Conservation (phyloP, 306 rosid genomes). For the Styphnolobium japonicum region DNA sequence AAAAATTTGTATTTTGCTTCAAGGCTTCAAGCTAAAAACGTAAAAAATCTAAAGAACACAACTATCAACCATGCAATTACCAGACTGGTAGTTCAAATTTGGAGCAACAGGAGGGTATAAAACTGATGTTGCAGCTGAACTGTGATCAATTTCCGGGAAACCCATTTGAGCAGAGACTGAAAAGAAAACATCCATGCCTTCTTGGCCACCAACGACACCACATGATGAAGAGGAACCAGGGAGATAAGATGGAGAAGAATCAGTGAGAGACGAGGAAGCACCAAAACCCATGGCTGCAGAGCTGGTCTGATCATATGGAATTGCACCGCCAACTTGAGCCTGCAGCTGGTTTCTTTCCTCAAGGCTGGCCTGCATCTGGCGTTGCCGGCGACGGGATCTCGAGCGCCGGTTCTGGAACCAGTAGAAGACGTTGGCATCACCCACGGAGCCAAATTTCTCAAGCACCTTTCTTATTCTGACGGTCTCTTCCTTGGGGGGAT, state of each 20-base stretch:
- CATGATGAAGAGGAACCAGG: constrained; percentile 44
- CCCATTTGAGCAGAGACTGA: constrained; percentile 50
- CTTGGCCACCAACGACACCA: constrained; percentile 16
- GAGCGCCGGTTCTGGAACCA: constrained; percentile 99
- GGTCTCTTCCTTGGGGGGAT: constrained; percentile 90
- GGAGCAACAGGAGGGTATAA: constrained; percentile 42
- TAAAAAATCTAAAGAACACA: background rate
- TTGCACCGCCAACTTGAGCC: constrained; percentile 36
- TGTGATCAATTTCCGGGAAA: constrained; percentile 54
- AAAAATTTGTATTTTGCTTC: background rate
- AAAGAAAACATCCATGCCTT: constrained; percentile 32
- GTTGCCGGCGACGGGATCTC: constrained; percentile 92
- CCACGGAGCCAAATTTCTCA: constrained; percentile 84
- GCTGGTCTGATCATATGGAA: constrained; percentile 17
- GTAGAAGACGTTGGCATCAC: constrained; percentile 92
- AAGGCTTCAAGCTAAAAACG: background rate
- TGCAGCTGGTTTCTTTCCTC: constrained; percentile 40
- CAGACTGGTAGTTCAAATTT: constrained; percentile 52
- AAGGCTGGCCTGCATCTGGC: constrained; percentile 68
- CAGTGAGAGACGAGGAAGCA: background rate
- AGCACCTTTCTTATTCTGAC: constrained; percentile 72
- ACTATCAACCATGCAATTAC: constrained; percentile 50
- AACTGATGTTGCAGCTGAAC: constrained; percentile 40
- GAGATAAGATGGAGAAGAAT: constrained; percentile 19
- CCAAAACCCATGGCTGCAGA: constrained; percentile 11